Evolutionary conservation across 495 filamentous ascomycete genomes (phyloP), one percentile per base, ranked within the genome.

Genomic region (Hypomontagnella submonticulosa): DNA sequence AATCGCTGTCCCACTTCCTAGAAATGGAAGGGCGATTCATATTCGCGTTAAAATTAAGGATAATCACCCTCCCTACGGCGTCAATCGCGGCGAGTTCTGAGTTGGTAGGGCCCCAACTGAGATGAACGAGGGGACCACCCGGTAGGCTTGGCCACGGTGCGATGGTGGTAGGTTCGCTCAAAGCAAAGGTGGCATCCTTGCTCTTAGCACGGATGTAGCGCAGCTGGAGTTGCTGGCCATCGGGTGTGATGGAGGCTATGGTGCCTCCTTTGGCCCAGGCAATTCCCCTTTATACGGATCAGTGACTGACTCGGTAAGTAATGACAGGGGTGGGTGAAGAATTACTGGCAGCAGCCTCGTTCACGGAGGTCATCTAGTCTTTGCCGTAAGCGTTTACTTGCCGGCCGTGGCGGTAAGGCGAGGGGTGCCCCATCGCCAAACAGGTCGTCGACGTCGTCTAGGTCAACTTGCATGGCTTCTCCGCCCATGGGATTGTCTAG

Each of bases 241-340:
- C 86, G n/a, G 84, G 75, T 18, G 88, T 84, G 67, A 98, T 89
- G 56, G 88, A 88, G 27, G 94, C 94, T 73, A 98, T 90, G 68
- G 88, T 92, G 55, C 95, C 95, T 71, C 87, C 80, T 57, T 89
- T 91, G 13, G 95, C 97, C 96, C 96, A 98, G 47, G 89, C 89
- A 52, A 97, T 84, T 62, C 85, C 89, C 67, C 92, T 97, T 67
- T 11, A 5, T 53, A 32, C 15, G 33, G 43, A 80, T 67, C 55
- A 63, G 61, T 10, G 33, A 52, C 43, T 47, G 16, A 49, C 38
- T 44, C 33, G 6, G 61, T n/a, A 11, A 63, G 46, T 13, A 1
- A 9, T 8, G 38, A 32, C 12, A 52, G n/a, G 36, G 55, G 51
- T 12, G 27, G 30, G 37, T 47, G 49, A 30, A 23, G 9, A 48